A percentile compares a stretch with the other conserved stretches of the same genome.
phyloP scores from a whole-genome alignment of 495 filamentous ascomycete genomes.

The Xylaria bambusicola region DNA sequence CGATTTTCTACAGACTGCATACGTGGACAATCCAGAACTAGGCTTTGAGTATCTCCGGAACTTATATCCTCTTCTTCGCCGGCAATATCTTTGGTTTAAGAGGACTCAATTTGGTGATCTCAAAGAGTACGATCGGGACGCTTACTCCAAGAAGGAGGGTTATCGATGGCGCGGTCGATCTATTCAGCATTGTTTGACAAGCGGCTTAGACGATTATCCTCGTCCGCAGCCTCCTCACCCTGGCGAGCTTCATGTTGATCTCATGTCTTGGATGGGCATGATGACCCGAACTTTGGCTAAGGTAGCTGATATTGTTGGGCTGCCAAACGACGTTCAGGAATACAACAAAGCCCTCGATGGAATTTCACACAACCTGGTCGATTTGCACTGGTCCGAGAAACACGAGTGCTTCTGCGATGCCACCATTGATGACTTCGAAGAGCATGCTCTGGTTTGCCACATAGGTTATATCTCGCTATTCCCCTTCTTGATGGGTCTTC shows the following conservation, averaged over 20 bases:
- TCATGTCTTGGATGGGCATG: conserved; percentile 95
- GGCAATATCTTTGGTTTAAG: conserved; percentile 92
- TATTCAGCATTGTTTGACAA: conserved; percentile 81
- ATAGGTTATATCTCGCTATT: conserved; percentile 95
- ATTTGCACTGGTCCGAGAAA: conserved; percentile 85
- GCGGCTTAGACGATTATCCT: conserved; percentile 94
- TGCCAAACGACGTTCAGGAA: conserved; percentile 71
- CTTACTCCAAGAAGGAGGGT: conserved; percentile 81
- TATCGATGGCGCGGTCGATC: conserved; percentile 97
- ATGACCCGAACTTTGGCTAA: conserved; percentile 80
- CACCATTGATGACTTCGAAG: conserved; percentile 93
- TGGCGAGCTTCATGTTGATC: conserved; percentile 92
- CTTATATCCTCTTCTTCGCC: conserved; percentile 89
- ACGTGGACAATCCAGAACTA: conserved; percentile 65
- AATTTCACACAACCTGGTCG: conserved; percentile 86
- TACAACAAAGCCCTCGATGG: conserved; percentile 73
- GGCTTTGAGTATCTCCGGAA: conserved; percentile 73
- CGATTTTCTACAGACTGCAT: conserved; percentile 52
- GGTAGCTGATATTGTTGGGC: conserved; percentile 70
- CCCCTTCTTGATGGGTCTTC: conserved; percentile 80
- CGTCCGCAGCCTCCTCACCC: conserved; percentile 95
- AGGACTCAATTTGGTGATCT: conserved; percentile 89
- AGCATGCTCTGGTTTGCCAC: conserved; percentile 87
- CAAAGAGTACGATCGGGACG: conserved; percentile 85
- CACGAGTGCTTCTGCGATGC: conserved; percentile 89